Evolutionary conservation across 1,284 basidiomycete genomes (phyloP).

Genomic region (Cerioporus squamosus): DNA sequence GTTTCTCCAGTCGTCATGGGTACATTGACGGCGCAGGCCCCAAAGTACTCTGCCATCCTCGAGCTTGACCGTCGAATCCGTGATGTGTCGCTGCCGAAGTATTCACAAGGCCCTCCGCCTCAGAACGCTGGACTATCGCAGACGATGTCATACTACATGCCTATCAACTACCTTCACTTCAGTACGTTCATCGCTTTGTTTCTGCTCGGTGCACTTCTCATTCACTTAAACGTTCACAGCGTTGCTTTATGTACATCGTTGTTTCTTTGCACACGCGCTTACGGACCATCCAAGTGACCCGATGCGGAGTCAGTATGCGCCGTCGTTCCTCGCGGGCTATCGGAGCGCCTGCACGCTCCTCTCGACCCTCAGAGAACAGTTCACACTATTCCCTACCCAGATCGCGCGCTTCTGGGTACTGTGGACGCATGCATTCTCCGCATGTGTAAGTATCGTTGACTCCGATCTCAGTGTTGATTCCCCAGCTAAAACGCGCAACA

Average conservation of each 20-base stretch:
- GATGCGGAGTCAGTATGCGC: slow-evolving; percentile 61
- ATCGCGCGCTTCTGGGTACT: slow-evolving; percentile 52
- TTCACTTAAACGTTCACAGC: slow-evolving; percentile 14
- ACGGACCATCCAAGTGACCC: slow-evolving; percentile 59
- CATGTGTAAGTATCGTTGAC: slow-evolving; percentile 49
- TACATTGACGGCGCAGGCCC: slow-evolving; percentile 64
- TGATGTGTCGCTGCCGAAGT: slow-evolving; percentile 37
- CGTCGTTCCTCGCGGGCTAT: slow-evolving; percentile 71
- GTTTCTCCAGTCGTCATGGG: slow-evolving; percentile 68
- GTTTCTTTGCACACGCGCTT: slow-evolving; percentile 68
- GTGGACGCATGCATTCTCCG: slow-evolving; percentile 68
- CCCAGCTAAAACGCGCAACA: neutral
- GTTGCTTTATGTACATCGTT: slow-evolving; percentile 71
- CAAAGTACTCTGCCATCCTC: slow-evolving; percentile 45
- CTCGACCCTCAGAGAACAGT: slow-evolving; percentile 47
- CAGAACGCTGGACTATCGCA: slow-evolving; percentile 50
- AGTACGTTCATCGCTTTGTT: slow-evolving; percentile 44
- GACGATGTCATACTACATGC: slow-evolving; percentile 55
- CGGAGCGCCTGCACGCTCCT: slow-evolving; percentile 68
- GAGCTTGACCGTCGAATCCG: slow-evolving; percentile 37
- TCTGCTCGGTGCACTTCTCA: neutral
- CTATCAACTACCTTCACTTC: slow-evolving; percentile 63
- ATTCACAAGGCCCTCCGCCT: slow-evolving; percentile 36
- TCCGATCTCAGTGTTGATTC: neutral
- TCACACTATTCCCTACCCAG: slow-evolving; percentile 45